phyloP scores from a whole-genome alignment of 768 basidiomycete genomes.

The Scleroderma citrinum region DNA sequence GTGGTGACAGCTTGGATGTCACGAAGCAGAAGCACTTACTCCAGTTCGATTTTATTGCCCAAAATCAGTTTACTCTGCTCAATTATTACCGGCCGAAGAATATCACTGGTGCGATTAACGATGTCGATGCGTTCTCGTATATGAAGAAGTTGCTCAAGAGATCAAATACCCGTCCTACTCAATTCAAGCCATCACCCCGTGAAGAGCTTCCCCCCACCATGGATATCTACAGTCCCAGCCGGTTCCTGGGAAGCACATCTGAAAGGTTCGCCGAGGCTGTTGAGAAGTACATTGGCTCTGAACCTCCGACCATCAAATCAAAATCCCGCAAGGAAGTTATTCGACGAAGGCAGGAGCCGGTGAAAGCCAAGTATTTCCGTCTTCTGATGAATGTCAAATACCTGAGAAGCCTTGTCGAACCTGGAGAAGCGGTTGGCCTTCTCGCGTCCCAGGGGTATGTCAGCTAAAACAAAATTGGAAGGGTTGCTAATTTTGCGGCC shows the following conservation, averaged over 20 bases:
- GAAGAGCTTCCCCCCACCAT: slow-evolving; percentile 68
- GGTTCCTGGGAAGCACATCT: slow-evolving; percentile 84
- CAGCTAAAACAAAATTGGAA: background rate
- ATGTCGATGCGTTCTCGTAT: slow-evolving; percentile 60
- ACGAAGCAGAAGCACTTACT: slow-evolving; percentile 95
- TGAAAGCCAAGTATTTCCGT: slow-evolving; percentile 59
- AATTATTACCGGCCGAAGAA: slow-evolving; percentile 61
- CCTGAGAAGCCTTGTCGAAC: slow-evolving; percentile 88
- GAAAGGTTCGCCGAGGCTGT: slow-evolving; percentile 84
- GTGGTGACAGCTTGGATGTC: slow-evolving; percentile 93
- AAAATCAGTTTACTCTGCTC: slow-evolving; percentile 76
- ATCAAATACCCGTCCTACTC: slow-evolving; percentile 40
- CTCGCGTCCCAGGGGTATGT: slow-evolving; percentile 94
- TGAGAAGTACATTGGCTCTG: slow-evolving; percentile 70
- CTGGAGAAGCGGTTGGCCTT: slow-evolving; percentile 97
- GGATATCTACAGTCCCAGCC: slow-evolving; percentile 69
- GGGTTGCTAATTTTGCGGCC: slow-evolving; percentile 1
- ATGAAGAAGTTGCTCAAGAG: slow-evolving; percentile 91
- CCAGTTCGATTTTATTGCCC: slow-evolving; percentile 89
- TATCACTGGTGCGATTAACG: slow-evolving; percentile 54
- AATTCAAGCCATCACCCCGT: slow-evolving; percentile 41
- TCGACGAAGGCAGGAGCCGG: slow-evolving; percentile 40
- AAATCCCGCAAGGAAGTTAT: slow-evolving; percentile 37
- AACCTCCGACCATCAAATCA: slow-evolving; percentile 50
- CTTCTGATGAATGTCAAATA: slow-evolving; percentile 89